Evolutionary conservation across 805 yeast genomes (phyloP).

Genomic region (Metschnikowia anglica): DNA sequence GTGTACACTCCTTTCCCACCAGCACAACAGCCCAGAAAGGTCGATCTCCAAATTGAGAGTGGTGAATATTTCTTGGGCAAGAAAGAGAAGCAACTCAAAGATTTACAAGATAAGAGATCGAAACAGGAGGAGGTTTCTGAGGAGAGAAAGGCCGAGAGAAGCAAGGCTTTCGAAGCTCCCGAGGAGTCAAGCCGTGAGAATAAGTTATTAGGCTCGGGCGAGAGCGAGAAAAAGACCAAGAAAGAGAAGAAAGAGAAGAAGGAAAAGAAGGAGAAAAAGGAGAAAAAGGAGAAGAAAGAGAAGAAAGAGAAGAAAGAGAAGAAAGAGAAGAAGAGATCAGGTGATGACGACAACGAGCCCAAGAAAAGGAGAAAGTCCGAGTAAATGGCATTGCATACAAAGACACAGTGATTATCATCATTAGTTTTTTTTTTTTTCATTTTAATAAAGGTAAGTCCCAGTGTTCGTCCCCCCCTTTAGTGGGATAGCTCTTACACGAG

Average conservation of each 20-base stretch:
- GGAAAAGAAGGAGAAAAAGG: conserved; percentile 19
- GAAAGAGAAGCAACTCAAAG: conserved; percentile 71
- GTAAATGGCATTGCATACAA: conserved; percentile 8
- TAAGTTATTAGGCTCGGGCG: conserved; percentile 26
- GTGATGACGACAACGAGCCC: conserved; percentile 28
- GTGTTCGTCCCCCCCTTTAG: no score
- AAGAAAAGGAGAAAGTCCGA: conserved; percentile 22
- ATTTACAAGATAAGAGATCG: conserved; percentile 72
- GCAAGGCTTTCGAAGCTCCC: conserved; percentile 82
- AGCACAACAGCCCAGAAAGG: conserved; percentile 92
- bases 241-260: conserved; percentile 31
- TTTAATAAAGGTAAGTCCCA: no score
- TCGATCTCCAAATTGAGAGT: conserved; percentile 94
- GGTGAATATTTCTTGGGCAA: conserved; percentile 96
- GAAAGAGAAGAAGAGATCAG: conserved; percentile 25
- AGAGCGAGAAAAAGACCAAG: conserved; percentile 21
- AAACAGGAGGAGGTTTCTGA: conserved; percentile 71
- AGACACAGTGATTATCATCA: neutral
- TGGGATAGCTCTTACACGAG: no score
- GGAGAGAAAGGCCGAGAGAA: conserved; percentile 65
- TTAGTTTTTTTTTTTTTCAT: neutral
- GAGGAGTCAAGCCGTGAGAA: conserved; percentile 62
- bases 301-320: conserved; percentile 27
- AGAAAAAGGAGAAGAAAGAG: conserved; percentile 25
- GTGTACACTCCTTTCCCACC: conserved; percentile 99